These are phyloP conservation scores for Recurvomyces mirabilis DNA, from an alignment of 495 filamentous ascomycete genomes.

Conservation along the genomic window DNA sequence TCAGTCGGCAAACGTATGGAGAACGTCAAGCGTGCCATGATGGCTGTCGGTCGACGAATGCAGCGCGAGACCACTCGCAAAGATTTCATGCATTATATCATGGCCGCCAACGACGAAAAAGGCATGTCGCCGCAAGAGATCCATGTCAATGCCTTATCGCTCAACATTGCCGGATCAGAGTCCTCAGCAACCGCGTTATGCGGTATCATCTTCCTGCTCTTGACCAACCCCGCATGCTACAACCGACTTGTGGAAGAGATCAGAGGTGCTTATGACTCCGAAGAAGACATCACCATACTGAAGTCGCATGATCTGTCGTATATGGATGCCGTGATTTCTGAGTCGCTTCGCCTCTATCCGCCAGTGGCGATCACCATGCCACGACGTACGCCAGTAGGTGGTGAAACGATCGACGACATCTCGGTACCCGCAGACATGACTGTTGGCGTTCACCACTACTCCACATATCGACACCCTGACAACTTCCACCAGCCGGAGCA, in stretches of 20 bases:
- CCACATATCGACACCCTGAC: constrained; percentile 32
- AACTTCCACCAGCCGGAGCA: constrained; percentile 32
- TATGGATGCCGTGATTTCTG: constrained; percentile 45
- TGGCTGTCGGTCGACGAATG: constrained; percentile 22
- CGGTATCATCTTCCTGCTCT: constrained; percentile 41
- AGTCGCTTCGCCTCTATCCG: constrained; percentile 48
- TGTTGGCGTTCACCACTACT: constrained; percentile 37
- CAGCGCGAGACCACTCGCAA: constrained; percentile 11
- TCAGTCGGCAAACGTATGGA: not conserved
- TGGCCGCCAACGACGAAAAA: constrained; percentile 20
- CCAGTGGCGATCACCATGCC: constrained; percentile 40
- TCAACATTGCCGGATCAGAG: constrained; percentile 34
- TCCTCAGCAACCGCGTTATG: constrained; percentile 49
- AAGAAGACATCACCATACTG: constrained; percentile 42
- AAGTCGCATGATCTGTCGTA: constrained; percentile 40
- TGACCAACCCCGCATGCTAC: constrained; percentile 36
- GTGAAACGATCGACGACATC: constrained; percentile 37
- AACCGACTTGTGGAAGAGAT: constrained; percentile 41
- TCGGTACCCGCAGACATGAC: constrained; percentile 32
- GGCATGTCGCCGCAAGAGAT: constrained; percentile 5
- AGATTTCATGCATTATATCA: constrained; percentile 27
- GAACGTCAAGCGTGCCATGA: constrained; percentile 1
- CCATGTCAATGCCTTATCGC: constrained; percentile 7
- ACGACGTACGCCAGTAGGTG: constrained; percentile 36
- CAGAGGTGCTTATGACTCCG: constrained; percentile 36